Conservation (phyloP, 345 rosid genomes). For the Eucalyptus cladocalyx region DNA sequence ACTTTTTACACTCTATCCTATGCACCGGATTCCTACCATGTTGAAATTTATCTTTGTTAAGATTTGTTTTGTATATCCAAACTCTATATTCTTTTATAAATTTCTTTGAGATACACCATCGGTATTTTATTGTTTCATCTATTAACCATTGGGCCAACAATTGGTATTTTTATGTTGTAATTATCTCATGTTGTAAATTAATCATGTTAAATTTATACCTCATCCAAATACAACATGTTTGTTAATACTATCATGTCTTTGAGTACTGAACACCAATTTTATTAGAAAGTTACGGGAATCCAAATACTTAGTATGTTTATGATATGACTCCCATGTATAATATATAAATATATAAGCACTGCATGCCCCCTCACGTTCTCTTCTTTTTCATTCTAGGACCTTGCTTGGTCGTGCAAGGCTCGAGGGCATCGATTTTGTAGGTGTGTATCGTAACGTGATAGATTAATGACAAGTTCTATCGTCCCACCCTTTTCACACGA, state of each 20-base stretch:
- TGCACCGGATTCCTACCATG: neutral
- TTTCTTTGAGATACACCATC: neutral
- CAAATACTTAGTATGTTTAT: neutral
- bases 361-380: neutral
- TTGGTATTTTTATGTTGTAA: neutral
- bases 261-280: neutral
- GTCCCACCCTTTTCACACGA: fast-evolving
- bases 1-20: neutral
- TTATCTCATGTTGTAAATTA: neutral
- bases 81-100: neutral
- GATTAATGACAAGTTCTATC: neutral
- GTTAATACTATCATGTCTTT: neutral
- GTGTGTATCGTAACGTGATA: neutral
- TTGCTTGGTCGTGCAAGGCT: neutral
- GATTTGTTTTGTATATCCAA: neutral
- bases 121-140: neutral
- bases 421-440: neutral
- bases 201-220: neutral
- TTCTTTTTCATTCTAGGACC: neutral
- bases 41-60: neutral
- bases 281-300: neutral
- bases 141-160: neutral
- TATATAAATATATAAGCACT: neutral
- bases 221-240: neutral
- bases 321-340: neutral